Evolutionary conservation across 768 basidiomycete genomes (phyloP), one percentile per base, ranked within the genome.

Genomic region (Psilocybe tampanensis): DNA sequence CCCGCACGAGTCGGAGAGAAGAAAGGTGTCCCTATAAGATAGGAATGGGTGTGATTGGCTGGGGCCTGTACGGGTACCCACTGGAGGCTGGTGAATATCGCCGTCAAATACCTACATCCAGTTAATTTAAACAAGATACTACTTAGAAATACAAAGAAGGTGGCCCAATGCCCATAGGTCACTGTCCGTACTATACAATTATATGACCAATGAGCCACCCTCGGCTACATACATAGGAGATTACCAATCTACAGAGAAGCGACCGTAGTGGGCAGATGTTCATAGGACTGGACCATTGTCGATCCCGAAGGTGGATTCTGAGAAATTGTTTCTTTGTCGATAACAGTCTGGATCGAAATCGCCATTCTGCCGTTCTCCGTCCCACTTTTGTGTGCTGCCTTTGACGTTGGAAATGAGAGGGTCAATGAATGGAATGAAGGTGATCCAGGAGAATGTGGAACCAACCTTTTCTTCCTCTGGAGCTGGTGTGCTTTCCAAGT

Each of bases 211-310:
- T 29, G 29, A 29, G 29, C 29, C 29, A 29, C 29, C 29, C 9
- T 29, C 29, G 4, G 9, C 29, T 29, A 29, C 29, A 29, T 29
- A 29, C 4, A 29, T 29, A n/a, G n/a, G n/a, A n/a, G n/a, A n/a
- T n/a, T n/a, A n/a, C n/a, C n/a, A n/a, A n/a, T n/a, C n/a, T 13
- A 39, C 13, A 39, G 6, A 39, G 36, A 13, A 39, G 6, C 4
- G 6, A 39, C 36, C 7, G 21, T 12, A 39, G 36, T 15, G 15
- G 36, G 36, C 66, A 19, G 64, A 67, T 52, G 62, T 69, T 32
- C 55, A 48, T 23, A 70, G 70, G 33, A 68, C 70, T 65, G 62
- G 15, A 71, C 71, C n/a, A 62, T 65, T 2, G 39, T 52, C 9
- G 21, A 49, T 23, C 34, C 45, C 17, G 59, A 22, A 8, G 41